Percentiles rank a stretch among this genome's conserved stretches.
These are phyloP conservation scores for Piper longum DNA, from an alignment of 164 flowering plant species.

Conservation along the genomic window DNA sequence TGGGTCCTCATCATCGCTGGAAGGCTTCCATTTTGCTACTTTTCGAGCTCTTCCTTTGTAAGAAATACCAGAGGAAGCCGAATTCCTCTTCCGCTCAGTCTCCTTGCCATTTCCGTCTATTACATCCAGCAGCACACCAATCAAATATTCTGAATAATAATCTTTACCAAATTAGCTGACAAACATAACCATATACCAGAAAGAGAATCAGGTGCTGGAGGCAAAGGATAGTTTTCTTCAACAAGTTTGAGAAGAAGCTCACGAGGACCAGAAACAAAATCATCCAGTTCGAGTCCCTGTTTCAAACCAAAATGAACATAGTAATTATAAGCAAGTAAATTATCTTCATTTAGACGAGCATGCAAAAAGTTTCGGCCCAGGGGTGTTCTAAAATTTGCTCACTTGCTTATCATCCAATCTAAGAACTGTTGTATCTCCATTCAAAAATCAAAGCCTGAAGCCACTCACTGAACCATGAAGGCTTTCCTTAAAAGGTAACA, in stretches of 20 bases:
- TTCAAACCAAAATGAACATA: neutral
- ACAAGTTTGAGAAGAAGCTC: conserved; percentile 90
- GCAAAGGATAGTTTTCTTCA: conserved; percentile 93
- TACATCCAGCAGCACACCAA: conserved; percentile 6
- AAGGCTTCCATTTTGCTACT: conserved; percentile 59
- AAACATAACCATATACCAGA: conserved; percentile 26
- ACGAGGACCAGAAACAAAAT: conserved; percentile 95
- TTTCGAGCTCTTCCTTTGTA: conserved; percentile 78
- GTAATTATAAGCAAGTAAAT: too few species aligned
- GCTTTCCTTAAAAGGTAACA: too few species aligned
- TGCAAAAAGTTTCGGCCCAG: too few species aligned
- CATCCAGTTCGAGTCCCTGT: conserved; percentile 94
- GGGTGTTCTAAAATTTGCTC: too few species aligned
- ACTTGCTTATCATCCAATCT: too few species aligned
- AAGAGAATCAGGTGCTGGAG: conserved; percentile 67
- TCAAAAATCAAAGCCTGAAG: too few species aligned
- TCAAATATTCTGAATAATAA: neutral
- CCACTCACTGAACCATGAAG: too few species aligned
- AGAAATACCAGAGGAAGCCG: conserved; percentile 72
- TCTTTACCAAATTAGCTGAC: neutral
- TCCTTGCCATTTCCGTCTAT: conserved; percentile 79
- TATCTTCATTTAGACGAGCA: too few species aligned
- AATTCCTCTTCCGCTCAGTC: conserved; percentile 75
- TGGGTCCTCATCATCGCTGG: conserved; percentile 53
- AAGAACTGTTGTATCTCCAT: too few species aligned